phyloP scores from a whole-genome alignment of 1,284 basidiomycete genomes.

The Tilletia caries region DNA sequence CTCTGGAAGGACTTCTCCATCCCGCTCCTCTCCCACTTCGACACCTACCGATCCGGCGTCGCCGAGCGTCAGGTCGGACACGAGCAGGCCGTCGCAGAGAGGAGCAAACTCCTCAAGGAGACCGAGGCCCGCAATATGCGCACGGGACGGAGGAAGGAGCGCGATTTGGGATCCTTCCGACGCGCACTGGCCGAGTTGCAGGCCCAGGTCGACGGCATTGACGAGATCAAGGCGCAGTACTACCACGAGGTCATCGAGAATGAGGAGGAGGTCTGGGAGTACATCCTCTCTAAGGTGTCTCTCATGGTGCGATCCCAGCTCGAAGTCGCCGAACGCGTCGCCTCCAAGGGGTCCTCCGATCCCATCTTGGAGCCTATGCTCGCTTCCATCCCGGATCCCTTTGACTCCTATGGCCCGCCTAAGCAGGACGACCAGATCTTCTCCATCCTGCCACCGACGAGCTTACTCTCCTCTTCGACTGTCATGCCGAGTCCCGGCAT shows the following conservation, averaged over 20 bases:
- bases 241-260: slow-evolving; percentile 83
- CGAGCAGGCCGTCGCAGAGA: slow-evolving; percentile 61
- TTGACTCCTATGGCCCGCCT: slow-evolving; percentile 82
- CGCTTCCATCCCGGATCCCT: slow-evolving; percentile 83
- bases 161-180: slow-evolving; percentile 55
- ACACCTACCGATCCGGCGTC: slow-evolving; percentile 72
- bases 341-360: slow-evolving; percentile 79
- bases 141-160: slow-evolving; percentile 64
- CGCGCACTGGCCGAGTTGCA: slow-evolving; percentile 64
- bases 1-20: slow-evolving; percentile 86
- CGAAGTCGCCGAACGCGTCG: slow-evolving; percentile 65
- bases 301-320: slow-evolving; percentile 43
- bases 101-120: slow-evolving; percentile 76
- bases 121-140: slow-evolving; percentile 87
- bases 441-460: slow-evolving; percentile 61
- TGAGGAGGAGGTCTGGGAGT: slow-evolving; percentile 89
- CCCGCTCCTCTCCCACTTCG: slow-evolving; percentile 77
- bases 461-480: slow-evolving; percentile 3
- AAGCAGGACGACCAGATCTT: slow-evolving; percentile 87
- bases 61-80: slow-evolving; percentile 55
- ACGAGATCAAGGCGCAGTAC: slow-evolving; percentile 73
- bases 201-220: slow-evolving; percentile 80
- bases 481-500: neutral
- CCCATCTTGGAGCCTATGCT: slow-evolving; percentile 86
- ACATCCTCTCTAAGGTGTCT: slow-evolving; percentile 63